Evolutionary conservation across 768 basidiomycete genomes (phyloP), one percentile per base, ranked within the genome.

Genomic region (Lyophyllum atratum): DNA sequence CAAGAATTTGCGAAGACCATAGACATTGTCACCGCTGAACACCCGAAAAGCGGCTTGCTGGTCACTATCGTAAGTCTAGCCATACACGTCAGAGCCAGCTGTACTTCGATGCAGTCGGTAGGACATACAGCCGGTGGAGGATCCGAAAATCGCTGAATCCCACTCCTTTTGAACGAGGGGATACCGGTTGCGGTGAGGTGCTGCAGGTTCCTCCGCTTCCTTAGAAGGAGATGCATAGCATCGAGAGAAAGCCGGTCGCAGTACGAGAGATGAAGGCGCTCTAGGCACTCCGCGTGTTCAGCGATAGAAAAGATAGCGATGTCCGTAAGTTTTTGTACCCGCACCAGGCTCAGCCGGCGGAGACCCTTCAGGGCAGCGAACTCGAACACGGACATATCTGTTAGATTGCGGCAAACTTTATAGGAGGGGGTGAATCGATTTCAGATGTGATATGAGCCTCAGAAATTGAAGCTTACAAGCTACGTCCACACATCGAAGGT

Each of bases 321-420:
- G 72, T 95, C 94, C 15, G 94, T 96, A 59, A 96, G 70, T 65
- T 87, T 88, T 37, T 85, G 83, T 4, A 95, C 86, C 37, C 92
- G 86, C 34, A 92, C 89, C 50, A 95, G 76, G 62, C 89, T 89
- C 44, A 98, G 78, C 19, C 91, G 84, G 54, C 85, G 86, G 31
- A 98, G 79, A 25, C 82, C 80, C 22, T 80, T 76, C 47, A 95
- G 76, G 17, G 78, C 76, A 8, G 90, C 87, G 44, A 97, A 73
- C 75, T 94, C 93, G 65, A 89, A 83, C 22, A 95, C 85, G 46
- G 87, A 83, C 79, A 91, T 80, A 70, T 98, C 94, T 57, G 93
- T 95, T 55, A 98, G 74, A 56, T 84, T 81, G 26, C 86, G 80
- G 74, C 93, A 95, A 74, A 89, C 91, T 93, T 59, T 46, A 65